Conservation (phyloP, 768 basidiomycete species). For the Naematelia encephala region DNA sequence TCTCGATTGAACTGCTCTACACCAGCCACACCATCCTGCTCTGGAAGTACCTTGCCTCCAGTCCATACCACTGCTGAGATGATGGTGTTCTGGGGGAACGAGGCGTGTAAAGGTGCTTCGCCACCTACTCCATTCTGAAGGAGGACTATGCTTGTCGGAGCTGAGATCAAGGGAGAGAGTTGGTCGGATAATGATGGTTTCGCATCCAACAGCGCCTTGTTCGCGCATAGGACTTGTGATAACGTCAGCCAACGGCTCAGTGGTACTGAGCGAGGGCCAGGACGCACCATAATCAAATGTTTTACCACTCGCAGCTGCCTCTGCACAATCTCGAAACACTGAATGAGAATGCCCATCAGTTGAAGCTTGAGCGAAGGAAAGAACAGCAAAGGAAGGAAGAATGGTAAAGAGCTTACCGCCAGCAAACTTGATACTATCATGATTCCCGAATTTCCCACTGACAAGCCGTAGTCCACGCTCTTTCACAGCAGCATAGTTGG, state of each 20-base stretch:
- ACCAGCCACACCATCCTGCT: slow-evolving; percentile 22
- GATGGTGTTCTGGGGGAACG: slow-evolving; percentile 41
- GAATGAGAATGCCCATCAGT: too few species aligned
- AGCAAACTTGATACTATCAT: slow-evolving; percentile 38
- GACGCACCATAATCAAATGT: slow-evolving; percentile 35
- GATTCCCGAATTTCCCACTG: slow-evolving; percentile 40
- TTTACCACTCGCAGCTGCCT: slow-evolving; percentile 35
- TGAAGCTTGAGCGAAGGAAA: not conserved
- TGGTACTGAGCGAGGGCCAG: too few species aligned
- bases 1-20: slow-evolving; percentile 46
- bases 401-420: slow-evolving; percentile 32
- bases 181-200: slow-evolving; percentile 41
- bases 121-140: slow-evolving; percentile 48
- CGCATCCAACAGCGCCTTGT: slow-evolving; percentile 47
- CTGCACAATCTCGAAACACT: slow-evolving; percentile 42
- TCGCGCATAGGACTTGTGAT: slow-evolving; percentile 39
- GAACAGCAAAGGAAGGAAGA: not conserved
- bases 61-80: slow-evolving; percentile 50
- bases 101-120: slow-evolving; percentile 43
- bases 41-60: slow-evolving; percentile 30
- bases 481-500: slow-evolving; percentile 40
- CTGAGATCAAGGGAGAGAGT: slow-evolving; percentile 31
- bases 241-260: too few species aligned
- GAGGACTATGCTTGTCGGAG: slow-evolving; percentile 40
- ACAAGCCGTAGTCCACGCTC: slow-evolving; percentile 37